phyloP scores from a whole-genome alignment of 2,329 filamentous ascomycete genomes.

The Aureobasidium vineae region DNA sequence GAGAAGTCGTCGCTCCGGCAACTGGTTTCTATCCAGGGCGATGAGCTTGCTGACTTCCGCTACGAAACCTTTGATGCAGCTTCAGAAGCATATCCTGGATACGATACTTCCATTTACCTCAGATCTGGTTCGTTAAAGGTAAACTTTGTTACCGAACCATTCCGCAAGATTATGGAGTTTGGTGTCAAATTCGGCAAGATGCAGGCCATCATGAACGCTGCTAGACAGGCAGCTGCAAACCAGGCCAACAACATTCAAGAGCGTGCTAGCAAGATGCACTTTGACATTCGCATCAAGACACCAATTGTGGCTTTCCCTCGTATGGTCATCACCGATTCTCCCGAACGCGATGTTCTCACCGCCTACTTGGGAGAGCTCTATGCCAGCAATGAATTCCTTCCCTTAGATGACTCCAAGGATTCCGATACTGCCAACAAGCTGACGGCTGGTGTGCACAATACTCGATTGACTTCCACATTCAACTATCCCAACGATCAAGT shows the following conservation, averaged over 20 bases:
- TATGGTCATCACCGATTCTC: slow-evolving; percentile 65
- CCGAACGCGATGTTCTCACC: slow-evolving; percentile 77
- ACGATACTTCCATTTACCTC: slow-evolving; percentile 87
- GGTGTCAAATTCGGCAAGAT: slow-evolving; percentile 99
- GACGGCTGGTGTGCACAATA: slow-evolving; percentile 85
- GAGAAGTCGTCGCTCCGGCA: slow-evolving; percentile 77
- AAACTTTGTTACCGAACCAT: slow-evolving; percentile 95
- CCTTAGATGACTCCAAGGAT: slow-evolving; percentile 72
- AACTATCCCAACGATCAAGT: slow-evolving; percentile 69
- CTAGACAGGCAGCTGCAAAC: slow-evolving; percentile 87
- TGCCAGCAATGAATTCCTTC: slow-evolving; percentile 87
- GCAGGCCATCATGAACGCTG: slow-evolving; percentile 98
- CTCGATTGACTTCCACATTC: slow-evolving; percentile 84
- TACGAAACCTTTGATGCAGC: slow-evolving; percentile 91
- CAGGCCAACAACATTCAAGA: slow-evolving; percentile 93
- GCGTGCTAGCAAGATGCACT: slow-evolving; percentile 84
- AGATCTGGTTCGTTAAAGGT: slow-evolving; percentile 93
- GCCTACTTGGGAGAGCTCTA: slow-evolving; percentile 98
- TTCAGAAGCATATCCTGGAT: slow-evolving; percentile 80
- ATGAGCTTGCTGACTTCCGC: slow-evolving; percentile 93
- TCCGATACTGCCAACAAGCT: slow-evolving; percentile 83
- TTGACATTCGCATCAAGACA: slow-evolving; percentile 89
- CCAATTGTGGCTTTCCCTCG: slow-evolving; percentile 95
- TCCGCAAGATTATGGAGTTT: slow-evolving; percentile 97
- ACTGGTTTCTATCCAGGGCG: slow-evolving; percentile 89